phyloP scores from a whole-genome alignment of 306 rosid species.

The Abrus precatorius region DNA sequence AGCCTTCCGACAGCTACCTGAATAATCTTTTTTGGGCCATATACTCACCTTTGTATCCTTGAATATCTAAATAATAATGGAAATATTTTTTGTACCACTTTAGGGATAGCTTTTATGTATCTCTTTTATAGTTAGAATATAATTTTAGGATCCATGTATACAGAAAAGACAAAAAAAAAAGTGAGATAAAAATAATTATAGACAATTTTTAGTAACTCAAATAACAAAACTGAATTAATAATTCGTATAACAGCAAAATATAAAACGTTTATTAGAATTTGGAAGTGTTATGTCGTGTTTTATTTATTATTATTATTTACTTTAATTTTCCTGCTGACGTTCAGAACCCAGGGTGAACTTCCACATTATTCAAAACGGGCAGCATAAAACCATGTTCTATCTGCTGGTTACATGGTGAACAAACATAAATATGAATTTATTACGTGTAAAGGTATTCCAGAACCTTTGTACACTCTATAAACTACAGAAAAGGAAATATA shows the following conservation, averaged over 20 bases:
- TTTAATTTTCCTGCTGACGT: not conserved
- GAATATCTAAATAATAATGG: no score
- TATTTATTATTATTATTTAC: not conserved
- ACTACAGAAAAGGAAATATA: not conserved
- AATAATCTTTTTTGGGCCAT: not conserved
- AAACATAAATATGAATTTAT: constrained; percentile 20
- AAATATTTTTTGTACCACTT: no score
- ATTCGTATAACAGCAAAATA: not conserved
- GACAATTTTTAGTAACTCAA: no score
- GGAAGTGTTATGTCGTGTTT: not conserved
- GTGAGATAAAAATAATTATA: no score
- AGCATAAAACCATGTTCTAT: constrained; percentile 21
- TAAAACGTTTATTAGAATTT: constrained; percentile 16
- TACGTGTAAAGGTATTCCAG: constrained; percentile 3
- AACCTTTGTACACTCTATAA: constrained; percentile 14
- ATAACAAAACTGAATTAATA: no score
- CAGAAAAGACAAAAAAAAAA: no score
- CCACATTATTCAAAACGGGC: constrained; percentile 18
- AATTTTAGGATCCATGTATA: no score
- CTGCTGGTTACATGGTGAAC: constrained; percentile 15
- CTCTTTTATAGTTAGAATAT: no score
- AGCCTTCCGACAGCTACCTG: not conserved
- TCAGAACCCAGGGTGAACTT: constrained; percentile 34
- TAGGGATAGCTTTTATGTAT: no score
- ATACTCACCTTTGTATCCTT: no score